phyloP scores from a whole-genome alignment of 257 asterid genomes.

The Sherardia arvensis region DNA sequence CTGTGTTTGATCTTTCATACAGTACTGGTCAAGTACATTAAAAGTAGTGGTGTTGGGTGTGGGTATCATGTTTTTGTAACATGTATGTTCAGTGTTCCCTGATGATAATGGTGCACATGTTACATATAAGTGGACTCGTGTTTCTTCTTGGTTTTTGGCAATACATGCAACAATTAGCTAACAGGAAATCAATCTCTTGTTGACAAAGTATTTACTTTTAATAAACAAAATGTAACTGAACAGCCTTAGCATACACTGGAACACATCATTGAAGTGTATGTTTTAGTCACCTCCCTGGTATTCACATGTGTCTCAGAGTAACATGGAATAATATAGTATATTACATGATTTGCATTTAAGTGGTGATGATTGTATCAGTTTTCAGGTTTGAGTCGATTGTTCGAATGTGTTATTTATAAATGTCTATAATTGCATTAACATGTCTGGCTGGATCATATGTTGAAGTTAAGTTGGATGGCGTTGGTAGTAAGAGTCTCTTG shows the following conservation, averaged over 20 bases:
- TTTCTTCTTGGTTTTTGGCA: not conserved
- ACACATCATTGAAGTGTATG: not conserved
- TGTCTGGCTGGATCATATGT: slow-evolving; percentile 13
- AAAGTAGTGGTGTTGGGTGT: not conserved
- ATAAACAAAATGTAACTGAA: not conserved
- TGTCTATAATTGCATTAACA: not conserved
- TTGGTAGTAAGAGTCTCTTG: slow-evolving; percentile 2
- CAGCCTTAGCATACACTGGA: not conserved
- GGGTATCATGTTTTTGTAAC: too few species aligned
- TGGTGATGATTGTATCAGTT: slow-evolving; percentile 5
- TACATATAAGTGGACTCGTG: not conserved
- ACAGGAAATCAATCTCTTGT: not conserved
- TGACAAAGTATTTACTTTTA: not conserved
- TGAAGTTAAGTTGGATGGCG: not conserved
- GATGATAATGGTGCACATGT: not conserved
- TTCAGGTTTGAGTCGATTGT: slow-evolving; percentile 5
- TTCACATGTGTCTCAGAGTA: not conserved
- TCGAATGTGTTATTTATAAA: not conserved
- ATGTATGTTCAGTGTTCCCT: not conserved
- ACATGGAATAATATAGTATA: not conserved
- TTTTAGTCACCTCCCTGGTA: not conserved
- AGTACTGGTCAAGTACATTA: not conserved
- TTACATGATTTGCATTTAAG: not conserved
- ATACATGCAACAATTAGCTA: not conserved
- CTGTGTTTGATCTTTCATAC: not conserved